Evolutionary conservation across 257 asterid species (phyloP).

Genomic region (Echites panduratus): DNA sequence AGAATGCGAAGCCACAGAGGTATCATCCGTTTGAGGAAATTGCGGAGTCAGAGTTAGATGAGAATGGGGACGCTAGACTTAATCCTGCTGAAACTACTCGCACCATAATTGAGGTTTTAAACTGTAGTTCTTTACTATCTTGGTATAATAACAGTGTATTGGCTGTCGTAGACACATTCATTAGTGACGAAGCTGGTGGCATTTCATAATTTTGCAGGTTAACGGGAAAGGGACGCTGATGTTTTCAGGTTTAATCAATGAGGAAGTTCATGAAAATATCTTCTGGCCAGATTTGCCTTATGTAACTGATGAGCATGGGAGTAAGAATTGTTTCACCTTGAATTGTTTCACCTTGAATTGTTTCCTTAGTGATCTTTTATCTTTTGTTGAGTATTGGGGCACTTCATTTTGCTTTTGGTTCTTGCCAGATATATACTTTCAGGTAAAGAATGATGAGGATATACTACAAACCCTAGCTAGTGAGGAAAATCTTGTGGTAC

Average conservation of each 20-base stretch:
- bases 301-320: slow-evolving; percentile 89
- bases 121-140: background rate
- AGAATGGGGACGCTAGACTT: slow-evolving; percentile 49
- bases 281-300: slow-evolving; percentile 98
- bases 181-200: background rate
- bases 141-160: background rate
- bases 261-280: slow-evolving; percentile 77
- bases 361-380: background rate
- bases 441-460: slow-evolving; percentile 92
- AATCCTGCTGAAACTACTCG: slow-evolving; percentile 79
- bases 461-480: slow-evolving; percentile 65
- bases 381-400: slow-evolving; percentile 2
- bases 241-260: slow-evolving; percentile 73
- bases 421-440: slow-evolving; percentile 83
- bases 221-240: slow-evolving; percentile 84
- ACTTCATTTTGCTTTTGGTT: slow-evolving; percentile 20
- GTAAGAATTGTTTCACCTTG: too few species aligned
- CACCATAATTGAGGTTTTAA: slow-evolving; percentile 72
- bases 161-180: background rate
- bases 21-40: slow-evolving; percentile 95
- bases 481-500: slow-evolving; percentile 85
- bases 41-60: slow-evolving; percentile 51
- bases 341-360: too few species aligned
- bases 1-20: slow-evolving; percentile 82
- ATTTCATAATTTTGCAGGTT: slow-evolving; percentile 46